Evolutionary conservation across 1,284 basidiomycete genomes (phyloP), one percentile per base, ranked within the genome.

Genomic region (Schizophyllum commune): DNA sequence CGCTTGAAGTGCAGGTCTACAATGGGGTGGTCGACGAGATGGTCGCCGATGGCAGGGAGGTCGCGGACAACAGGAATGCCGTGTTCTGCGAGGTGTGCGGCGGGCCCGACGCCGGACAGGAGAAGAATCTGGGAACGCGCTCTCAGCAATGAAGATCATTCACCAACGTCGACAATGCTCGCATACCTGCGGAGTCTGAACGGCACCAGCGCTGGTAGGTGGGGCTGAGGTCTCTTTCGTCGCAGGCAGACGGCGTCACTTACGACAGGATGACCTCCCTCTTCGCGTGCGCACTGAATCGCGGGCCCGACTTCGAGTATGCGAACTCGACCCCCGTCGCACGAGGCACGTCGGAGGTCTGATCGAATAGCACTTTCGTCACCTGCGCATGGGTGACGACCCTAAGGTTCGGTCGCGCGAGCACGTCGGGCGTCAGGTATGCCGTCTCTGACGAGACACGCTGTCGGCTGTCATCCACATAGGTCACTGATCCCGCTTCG

Each of bases 41-140:
- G 77, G 2, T 76, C 70, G 9, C 87, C 85, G 7, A 90, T 87
- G 7, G 80, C 82, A 0, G 83, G 79, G 3, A 83, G 74, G 64
- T 88, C 80, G 52, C 77, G 70, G 0, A 86, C 67, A 15, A 86
- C 70, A 0, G 79, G 75, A 32, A 89, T 84, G 7, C 68, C 66
- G 61, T 81, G 74, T 39, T 74, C 68, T 8, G 73, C 64, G n/a
- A 90, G 77, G 20, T 87, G 77, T 17, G 74, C 71, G 2, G 77
- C 76, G 19, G 85, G 83, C 0, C 88, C 88, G 21, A 90, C 70
- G 4, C 89, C 89, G 17, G 85, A 88, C 34, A 89, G 77, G 77
- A 90, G 79, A 13, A 93, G 78, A 52, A 92, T 80, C 77, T 91
- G 70, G 2, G 22, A 51, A 22, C 15, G 22, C n/a, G 20, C 22